phyloP scores from a whole-genome alignment of 2,329 filamentous ascomycete species.

The Aureobasidium musti region DNA sequence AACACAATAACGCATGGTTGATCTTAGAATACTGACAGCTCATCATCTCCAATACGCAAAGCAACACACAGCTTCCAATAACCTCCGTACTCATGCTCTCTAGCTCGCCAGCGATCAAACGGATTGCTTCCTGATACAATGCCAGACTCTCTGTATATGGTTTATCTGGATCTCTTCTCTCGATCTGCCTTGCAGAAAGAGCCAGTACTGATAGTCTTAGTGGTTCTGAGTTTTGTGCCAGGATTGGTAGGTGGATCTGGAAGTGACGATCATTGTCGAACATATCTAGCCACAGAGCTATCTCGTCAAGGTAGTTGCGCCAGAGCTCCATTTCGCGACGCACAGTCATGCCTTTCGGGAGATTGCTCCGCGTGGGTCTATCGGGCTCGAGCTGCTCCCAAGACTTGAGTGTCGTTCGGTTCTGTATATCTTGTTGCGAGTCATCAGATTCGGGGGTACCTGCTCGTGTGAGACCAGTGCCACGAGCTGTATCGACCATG shows the following conservation, averaged over 20 bases:
- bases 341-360: constrained; percentile 36
- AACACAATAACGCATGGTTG: background rate
- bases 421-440: background rate
- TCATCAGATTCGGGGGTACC: constrained; percentile 35
- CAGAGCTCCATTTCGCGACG: constrained; percentile 39
- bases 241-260: constrained; percentile 53
- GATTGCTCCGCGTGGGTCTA: constrained; percentile 34
- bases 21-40: constrained; percentile 37
- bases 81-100: constrained; percentile 50
- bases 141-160: constrained; percentile 55
- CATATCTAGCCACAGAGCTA: constrained; percentile 61
- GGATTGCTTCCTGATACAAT: constrained; percentile 57
- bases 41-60: constrained; percentile 54
- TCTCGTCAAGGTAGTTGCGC: constrained; percentile 54
- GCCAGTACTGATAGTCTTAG: constrained; percentile 56
- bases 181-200: constrained; percentile 57
- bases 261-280: constrained; percentile 58
- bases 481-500: constrained; percentile 40
- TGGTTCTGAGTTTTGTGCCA: constrained; percentile 51
- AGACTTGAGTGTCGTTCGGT: background rate
- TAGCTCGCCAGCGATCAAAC: constrained; percentile 47
- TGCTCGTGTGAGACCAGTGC: constrained; percentile 36
- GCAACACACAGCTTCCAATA: constrained; percentile 52
- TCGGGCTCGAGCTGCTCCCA: background rate
- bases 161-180: constrained; percentile 50